Base-by-base conservation (phyloP, 1,284 basidiomycete genomes). In the Phellinidium pouzarii region DNA sequence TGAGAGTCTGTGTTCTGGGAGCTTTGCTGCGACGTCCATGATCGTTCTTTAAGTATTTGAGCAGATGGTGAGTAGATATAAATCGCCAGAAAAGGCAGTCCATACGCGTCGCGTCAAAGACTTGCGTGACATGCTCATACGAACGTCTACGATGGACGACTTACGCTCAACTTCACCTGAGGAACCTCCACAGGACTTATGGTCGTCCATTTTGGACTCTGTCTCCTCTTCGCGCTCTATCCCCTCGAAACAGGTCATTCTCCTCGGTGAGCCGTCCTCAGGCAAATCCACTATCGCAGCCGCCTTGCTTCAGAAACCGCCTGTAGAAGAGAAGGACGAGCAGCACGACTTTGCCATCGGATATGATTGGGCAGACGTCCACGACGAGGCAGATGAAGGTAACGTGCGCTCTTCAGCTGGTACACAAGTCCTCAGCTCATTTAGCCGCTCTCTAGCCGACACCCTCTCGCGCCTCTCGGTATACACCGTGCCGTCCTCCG, bases 181-280 rank as follows among this genome's bases (percentile, higher is more conserved):
- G 41, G 78, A 80, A 19, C 84, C 83, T 4, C 84, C 85, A 0
- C 78, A 85, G 59, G 89, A 94, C 60, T 72, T 96, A 27, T 96
- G 93, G 92, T 88, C 85, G 2, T 90, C 87, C 29, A 95, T 95
- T 60, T 75, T 95, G 12, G 86, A 93, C 66, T 91, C 87, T 19
- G 90, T 94, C 9, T 92, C 90, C 0, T 84, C 84, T 23, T 81
- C 87, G 48, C 81, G 90, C 48, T 84, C 85, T n/a, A 88, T 85
- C 63, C 85, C 88, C 19, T 82, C 87, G 5, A 94, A 93, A 66
- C 89, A 93, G 62, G 73, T 94, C 40, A 73, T 95, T 23, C 62
- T 95, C 1, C 78, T 95, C 8, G 89, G 90, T 57, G 79, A 87
- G 61, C 82, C 86, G 0, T 75, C 76, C 2, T 80, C 87, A 0